Conservation (phyloP, 2,329 filamentous ascomycete species). For the Aspergillus sp. region DNA sequence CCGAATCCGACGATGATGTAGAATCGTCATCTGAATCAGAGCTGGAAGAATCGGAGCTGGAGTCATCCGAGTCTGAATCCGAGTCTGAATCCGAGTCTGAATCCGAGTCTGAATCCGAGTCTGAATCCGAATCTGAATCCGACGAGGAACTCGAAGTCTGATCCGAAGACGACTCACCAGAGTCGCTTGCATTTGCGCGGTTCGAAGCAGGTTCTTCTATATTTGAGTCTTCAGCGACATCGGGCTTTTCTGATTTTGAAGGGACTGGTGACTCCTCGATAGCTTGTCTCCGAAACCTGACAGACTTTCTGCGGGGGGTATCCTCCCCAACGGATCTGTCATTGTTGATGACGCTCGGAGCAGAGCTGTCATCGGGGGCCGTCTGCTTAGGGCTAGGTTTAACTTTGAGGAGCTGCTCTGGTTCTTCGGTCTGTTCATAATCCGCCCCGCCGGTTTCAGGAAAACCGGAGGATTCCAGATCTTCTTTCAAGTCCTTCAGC, state of each 20-base stretch:
- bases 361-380: background rate
- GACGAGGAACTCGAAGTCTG: slow-evolving; percentile 20
- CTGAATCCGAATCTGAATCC: slow-evolving; percentile 35
- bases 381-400: background rate
- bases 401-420: too few species aligned
- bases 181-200: slow-evolving; percentile 4
- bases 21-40: slow-evolving; percentile 21
- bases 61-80: slow-evolving; percentile 17
- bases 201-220: slow-evolving; percentile 11
- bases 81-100: slow-evolving; percentile 18
- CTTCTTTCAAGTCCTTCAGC: slow-evolving; percentile 40
- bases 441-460: slow-evolving; percentile 15
- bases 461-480: slow-evolving; percentile 30
- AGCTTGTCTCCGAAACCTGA: slow-evolving; percentile 25
- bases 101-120: slow-evolving; percentile 21
- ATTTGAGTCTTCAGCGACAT: slow-evolving; percentile 9
- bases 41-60: slow-evolving; percentile 4
- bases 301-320: slow-evolving; percentile 18
- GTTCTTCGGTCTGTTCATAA: slow-evolving; percentile 2
- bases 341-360: background rate
- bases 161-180: background rate
- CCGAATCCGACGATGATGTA: slow-evolving; percentile 33
- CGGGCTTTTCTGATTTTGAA: slow-evolving; percentile 6
- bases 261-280: slow-evolving; percentile 4
- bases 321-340: background rate